phyloP scores from a whole-genome alignment of 2,329 filamentous ascomycete species.

The Diaporthe humulicola region DNA sequence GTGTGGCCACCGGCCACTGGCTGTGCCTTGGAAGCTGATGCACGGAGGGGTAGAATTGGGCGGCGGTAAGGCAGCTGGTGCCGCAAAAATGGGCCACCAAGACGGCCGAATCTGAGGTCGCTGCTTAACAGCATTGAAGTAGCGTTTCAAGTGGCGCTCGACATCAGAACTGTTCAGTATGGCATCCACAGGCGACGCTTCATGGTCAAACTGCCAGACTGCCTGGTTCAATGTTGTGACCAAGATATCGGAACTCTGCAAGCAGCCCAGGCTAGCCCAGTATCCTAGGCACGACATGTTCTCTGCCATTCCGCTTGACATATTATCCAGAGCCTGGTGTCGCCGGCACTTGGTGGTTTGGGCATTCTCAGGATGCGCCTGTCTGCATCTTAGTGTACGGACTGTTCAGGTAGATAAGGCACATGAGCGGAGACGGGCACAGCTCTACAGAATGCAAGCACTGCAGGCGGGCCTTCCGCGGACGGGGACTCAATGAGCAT shows the following conservation, averaged over 20 bases:
- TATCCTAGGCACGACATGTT: neutral
- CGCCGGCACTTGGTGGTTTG: neutral
- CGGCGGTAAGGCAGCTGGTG: conserved; percentile 37
- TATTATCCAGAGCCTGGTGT: neutral
- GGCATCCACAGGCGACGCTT: neutral
- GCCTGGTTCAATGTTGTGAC: neutral
- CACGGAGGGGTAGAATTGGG: conserved; percentile 38
- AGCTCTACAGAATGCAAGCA: neutral
- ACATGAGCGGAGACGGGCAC: neutral
- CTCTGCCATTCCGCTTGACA: neutral
- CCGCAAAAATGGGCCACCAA: conserved; percentile 34
- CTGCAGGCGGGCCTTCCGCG: neutral
- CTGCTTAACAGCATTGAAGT: conserved; percentile 31
- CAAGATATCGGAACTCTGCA: neutral
- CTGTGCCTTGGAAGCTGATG: conserved; percentile 35
- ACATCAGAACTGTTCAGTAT: neutral
- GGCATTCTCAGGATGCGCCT: neutral
- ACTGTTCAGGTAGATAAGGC: neutral
- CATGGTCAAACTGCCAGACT: neutral
- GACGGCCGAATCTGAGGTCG: conserved; percentile 24
- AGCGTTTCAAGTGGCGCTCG: conserved; percentile 30
- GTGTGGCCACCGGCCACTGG: conserved; percentile 8
- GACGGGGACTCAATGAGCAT: neutral
- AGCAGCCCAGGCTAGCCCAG: neutral
- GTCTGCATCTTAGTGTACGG: neutral